These are phyloP conservation scores for Ascoidea rubescens DNA, from an alignment of 805 yeast genomes.

Conservation along the genomic window DNA sequence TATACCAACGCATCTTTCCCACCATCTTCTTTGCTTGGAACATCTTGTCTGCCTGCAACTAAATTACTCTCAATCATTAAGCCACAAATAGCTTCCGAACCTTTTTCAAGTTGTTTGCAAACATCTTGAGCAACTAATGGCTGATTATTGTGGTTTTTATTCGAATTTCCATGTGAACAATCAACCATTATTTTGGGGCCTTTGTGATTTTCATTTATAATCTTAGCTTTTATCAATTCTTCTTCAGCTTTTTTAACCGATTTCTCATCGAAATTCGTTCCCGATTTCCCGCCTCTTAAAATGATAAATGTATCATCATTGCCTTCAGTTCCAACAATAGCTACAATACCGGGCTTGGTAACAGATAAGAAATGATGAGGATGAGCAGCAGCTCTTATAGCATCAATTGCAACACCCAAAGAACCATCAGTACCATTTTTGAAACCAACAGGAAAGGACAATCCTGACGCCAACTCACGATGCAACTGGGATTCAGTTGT, in stretches of 20 bases:
- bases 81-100: conserved; percentile 75
- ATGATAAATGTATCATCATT: conserved; percentile 83
- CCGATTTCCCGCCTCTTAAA: conserved; percentile 88
- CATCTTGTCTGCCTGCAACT: conserved; percentile 81
- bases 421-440: conserved; percentile 97
- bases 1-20: conserved; percentile 54
- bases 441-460: conserved; percentile 97
- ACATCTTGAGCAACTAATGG: conserved; percentile 80
- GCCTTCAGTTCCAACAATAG: conserved; percentile 92
- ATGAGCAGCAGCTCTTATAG: conserved; percentile 80
- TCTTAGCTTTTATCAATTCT: conserved; percentile 22
- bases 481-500: conserved; percentile 97
- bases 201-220: conserved; percentile 13
- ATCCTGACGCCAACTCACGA: conserved; percentile 92
- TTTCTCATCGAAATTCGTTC: conserved; percentile 78
- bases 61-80: conserved; percentile 93
- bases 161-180: conserved; percentile 96
- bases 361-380: conserved; percentile 92
- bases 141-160: conserved; percentile 88
- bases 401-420: conserved; percentile 88
- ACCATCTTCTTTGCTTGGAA: conserved; percentile 42
- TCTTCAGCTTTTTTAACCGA: conserved; percentile 44
- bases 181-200: conserved; percentile 75
- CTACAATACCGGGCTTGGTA: conserved; percentile 92
- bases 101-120: conserved; percentile 67